These are phyloP conservation scores for Margaritispora aquatica DNA, from an alignment of 495 filamentous ascomycete genomes.

Conservation along the genomic window DNA sequence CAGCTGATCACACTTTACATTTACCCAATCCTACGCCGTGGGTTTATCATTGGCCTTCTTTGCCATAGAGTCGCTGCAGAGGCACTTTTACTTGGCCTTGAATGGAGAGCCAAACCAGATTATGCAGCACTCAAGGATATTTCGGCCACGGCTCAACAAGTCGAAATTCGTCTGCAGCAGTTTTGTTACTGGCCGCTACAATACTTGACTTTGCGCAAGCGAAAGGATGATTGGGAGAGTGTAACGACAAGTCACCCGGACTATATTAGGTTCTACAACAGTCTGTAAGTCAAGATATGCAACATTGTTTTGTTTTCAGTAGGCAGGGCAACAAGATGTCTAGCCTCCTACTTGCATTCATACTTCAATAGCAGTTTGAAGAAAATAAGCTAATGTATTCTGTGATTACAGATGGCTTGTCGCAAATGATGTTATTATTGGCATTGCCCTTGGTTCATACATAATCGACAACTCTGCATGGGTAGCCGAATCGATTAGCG, in stretches of 20 bases:
- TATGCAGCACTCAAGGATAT: conserved; percentile 89
- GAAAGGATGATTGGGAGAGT: conserved; percentile 92
- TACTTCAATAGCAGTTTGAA: too few relatives aligned
- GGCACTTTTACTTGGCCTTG: conserved; percentile 68
- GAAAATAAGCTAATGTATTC: too few relatives aligned
- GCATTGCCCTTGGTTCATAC: conserved; percentile 91
- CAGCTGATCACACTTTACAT: conserved; percentile 69
- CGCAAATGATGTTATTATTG: conserved; percentile 97
- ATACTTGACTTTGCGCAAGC: conserved; percentile 80
- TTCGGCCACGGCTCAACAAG: conserved; percentile 95
- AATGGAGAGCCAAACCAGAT: conserved; percentile 78
- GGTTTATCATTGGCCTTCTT: conserved; percentile 72
- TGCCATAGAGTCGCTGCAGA: conserved; percentile 80
- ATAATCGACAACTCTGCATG: conserved; percentile 90
- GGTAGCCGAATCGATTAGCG: conserved; percentile 78
- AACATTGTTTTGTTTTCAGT: too few relatives aligned
- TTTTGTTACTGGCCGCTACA: conserved; percentile 98
- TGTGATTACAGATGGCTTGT: too few relatives aligned
- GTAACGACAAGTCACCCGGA: conserved; percentile 93
- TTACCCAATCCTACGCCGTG: conserved; percentile 65
- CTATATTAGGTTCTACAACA: conserved; percentile 99
- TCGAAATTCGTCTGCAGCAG: conserved; percentile 95
- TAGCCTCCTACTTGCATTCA: too few relatives aligned
- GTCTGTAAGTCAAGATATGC: too few relatives aligned
- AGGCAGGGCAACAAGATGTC: too few relatives aligned